Evolutionary conservation across 2,329 filamentous ascomycete genomes (phyloP).

Genomic region (Colletotrichum camelliae): DNA sequence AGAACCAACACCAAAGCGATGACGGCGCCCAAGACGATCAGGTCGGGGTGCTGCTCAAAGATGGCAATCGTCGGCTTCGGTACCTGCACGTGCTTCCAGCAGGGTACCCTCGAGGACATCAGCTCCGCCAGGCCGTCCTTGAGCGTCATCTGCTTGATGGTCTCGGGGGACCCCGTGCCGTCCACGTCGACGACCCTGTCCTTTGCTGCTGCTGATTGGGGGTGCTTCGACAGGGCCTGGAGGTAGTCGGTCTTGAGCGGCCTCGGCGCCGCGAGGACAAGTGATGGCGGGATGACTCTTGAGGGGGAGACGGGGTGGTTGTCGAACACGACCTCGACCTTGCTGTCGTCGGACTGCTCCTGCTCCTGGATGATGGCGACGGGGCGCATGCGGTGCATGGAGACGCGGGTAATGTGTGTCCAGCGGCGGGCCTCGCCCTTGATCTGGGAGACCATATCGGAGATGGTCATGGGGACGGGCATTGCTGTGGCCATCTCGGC

Average conservation of each 20-base stretch:
- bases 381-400: neutral
- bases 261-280: constrained; percentile 6
- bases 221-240: constrained; percentile 6
- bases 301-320: constrained; percentile 15
- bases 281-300: constrained; percentile 1
- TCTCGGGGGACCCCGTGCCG: constrained; percentile 11
- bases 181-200: constrained; percentile 18
- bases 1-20: constrained; percentile 11
- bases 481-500: neutral
- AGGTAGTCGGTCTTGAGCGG: constrained; percentile 21
- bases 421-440: neutral
- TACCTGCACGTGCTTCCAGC: constrained; percentile 8
- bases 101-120: neutral
- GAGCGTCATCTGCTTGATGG: constrained; percentile 9
- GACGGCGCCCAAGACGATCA: constrained; percentile 15
- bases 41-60: constrained; percentile 18
- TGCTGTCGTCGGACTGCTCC: neutral
- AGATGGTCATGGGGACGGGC: constrained; percentile 17
- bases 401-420: neutral
- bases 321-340: constrained; percentile 8
- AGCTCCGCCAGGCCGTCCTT: constrained; percentile 1
- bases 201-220: neutral
- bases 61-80: neutral
- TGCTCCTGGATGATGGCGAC: neutral
- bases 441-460: constrained; percentile 2